Evolutionary conservation across 306 rosid species (phyloP).

Genomic region (Prunus salicina): DNA sequence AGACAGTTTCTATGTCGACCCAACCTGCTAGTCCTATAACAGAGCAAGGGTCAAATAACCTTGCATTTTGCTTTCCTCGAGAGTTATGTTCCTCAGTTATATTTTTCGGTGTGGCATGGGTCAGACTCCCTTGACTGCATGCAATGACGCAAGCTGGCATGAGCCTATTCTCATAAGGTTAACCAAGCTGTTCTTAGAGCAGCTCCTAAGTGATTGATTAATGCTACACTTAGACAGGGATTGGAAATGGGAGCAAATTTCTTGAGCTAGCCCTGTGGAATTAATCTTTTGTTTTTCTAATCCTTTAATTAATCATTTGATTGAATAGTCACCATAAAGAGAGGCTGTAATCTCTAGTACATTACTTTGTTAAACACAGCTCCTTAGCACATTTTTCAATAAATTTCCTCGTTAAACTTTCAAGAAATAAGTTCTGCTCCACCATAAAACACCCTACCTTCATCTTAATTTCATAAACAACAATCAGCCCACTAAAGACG

Average conservation of each 20-base stretch:
- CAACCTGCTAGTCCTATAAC: neutral
- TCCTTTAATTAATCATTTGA: neutral
- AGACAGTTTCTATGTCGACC: neutral
- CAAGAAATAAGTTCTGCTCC: neutral
- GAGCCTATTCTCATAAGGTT: neutral
- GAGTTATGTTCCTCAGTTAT: neutral
- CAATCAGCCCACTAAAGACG: neutral
- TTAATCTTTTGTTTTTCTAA: neutral
- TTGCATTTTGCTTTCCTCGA: neutral
- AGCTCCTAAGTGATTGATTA: neutral
- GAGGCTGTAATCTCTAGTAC: neutral
- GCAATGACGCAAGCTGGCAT: neutral
- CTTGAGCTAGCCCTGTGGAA: neutral
- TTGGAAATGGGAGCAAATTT: neutral
- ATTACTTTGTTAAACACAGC: neutral
- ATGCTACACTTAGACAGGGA: neutral
- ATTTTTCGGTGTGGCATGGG: neutral
- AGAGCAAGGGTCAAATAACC: neutral
- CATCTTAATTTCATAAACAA: neutral
- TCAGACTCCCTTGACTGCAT: neutral
- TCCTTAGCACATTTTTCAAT: neutral
- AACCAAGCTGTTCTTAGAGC: neutral
- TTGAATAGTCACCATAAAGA: neutral
- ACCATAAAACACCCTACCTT: neutral
- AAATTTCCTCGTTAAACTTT: neutral